Evolutionary conservation across 2,329 filamentous ascomycete species (phyloP).

Genomic region (Fusarium sp.): DNA sequence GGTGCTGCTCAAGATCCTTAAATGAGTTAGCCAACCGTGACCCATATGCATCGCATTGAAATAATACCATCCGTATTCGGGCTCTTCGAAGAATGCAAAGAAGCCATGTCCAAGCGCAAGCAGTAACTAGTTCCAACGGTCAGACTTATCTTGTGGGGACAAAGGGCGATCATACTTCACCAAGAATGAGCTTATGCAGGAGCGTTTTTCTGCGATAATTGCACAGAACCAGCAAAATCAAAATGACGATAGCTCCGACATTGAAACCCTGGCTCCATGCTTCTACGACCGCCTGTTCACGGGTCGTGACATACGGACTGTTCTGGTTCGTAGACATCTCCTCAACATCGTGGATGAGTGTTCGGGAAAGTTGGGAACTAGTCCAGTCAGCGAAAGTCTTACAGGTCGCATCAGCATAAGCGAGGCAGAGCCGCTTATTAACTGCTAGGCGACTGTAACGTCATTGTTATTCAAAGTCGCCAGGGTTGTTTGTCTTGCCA

Average conservation of each 20-base stretch:
- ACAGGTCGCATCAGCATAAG: background rate
- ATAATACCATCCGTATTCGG: slow-evolving; percentile 28
- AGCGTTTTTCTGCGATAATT: slow-evolving; percentile 27
- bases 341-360: slow-evolving; percentile 2
- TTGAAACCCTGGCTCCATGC: slow-evolving; percentile 33
- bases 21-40: accelerated
- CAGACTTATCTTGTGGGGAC: background rate
- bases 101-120: slow-evolving; percentile 29
- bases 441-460: background rate
- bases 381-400: background rate
- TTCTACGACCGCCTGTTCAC: slow-evolving; percentile 26
- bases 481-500: slow-evolving; percentile 4
- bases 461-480: slow-evolving; percentile 11
- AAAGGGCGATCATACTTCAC: slow-evolving; percentile 11
- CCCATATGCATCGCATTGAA: accelerated
- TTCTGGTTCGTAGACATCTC: slow-evolving; percentile 20
- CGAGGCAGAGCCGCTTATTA: slow-evolving; percentile 7
- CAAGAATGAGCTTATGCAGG: slow-evolving; percentile 30
- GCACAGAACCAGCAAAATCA: slow-evolving; percentile 23
- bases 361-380: background rate
- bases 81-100: slow-evolving; percentile 26
- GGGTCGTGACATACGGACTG: slow-evolving; percentile 23
- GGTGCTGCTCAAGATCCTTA: slow-evolving; percentile 26
- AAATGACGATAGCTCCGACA: slow-evolving; percentile 13
- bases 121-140: background rate